Base-by-base conservation (phyloP, 2,329 filamentous ascomycete species). In the Tolypocladium inflatum region DNA sequence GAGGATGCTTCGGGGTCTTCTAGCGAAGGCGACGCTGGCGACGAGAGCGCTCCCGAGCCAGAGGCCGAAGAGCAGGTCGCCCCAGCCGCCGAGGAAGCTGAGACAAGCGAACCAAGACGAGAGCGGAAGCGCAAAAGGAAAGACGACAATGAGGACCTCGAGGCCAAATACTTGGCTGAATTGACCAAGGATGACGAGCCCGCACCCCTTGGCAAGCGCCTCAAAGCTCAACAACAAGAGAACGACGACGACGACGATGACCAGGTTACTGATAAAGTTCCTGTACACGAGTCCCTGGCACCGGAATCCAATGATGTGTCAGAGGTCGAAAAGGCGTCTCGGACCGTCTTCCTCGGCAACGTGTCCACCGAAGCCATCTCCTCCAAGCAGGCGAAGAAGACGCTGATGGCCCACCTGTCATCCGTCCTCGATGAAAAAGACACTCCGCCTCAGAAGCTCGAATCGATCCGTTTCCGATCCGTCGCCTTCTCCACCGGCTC, bases 401-500 rank as follows among this genome's bases (percentile, higher is more conserved):
- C 81, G 3, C 81, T 97, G 37, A 77, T 90, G 63, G 78, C 81
- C 48, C 90, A 97, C 71, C 83, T 97, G 52, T 80, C 82, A n/a
- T 91, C 90, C 1, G 88, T 91, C 67, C 78, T 95, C 55, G 76
- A 80, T 57, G 71, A 73, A 43, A 71, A 78, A 71, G 64, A 79
- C 71, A 65, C 76, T 76, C 62, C 78, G 1, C 76, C 80, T 1
- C 88, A 90, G 73, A 92, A 89, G 67, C 79, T 99, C 51, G 90
- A 96, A 70, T 96, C 92, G 2, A 80, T 99, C 60, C 90, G 94
- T 26, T 99, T 97, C 79, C 90, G 94, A 59, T 97, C 93, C 9
- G 90, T 91, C 17, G 89, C 94, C 2, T 97, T 95, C 71, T 83
- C 88, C 6, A 85, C 85, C 35, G 82, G 79, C 41, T 79, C 85